Evolutionary conservation across 129 eudicot species (phyloP).

Genomic region (Escallonia herrerae): DNA sequence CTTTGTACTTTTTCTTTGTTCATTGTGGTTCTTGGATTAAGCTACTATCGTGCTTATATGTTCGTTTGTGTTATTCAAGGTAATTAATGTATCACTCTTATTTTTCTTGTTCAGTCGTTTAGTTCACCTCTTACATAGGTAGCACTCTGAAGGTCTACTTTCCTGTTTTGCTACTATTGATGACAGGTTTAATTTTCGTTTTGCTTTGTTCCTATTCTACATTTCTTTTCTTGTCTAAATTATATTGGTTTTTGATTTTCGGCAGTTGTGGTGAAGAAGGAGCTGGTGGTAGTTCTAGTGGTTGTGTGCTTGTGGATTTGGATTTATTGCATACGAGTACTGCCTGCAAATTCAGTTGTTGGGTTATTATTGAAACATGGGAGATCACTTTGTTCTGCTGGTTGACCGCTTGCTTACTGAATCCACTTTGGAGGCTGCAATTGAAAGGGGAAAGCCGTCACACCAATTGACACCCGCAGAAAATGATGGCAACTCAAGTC

Average conservation of each 20-base stretch:
- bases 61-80: neutral
- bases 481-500: constrained; percentile 22
- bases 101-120: neutral
- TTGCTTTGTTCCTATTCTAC: neutral
- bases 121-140: too few species aligned
- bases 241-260: neutral
- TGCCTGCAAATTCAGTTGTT: neutral
- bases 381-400: constrained; percentile 89
- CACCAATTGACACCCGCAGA: constrained; percentile 21
- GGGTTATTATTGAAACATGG: constrained; percentile 40
- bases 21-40: constrained; percentile 4
- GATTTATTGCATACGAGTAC: constrained; percentile 2
- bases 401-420: constrained; percentile 96
- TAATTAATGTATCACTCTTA: neutral
- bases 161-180: neutral
- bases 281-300: neutral
- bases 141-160: neutral
- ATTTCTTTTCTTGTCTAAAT: neutral
- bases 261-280: constrained; percentile 3
- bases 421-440: constrained; percentile 86
- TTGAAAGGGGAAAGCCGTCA: constrained; percentile 64
- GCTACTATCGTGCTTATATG: neutral
- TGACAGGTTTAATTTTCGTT: neutral
- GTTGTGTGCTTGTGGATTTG: neutral
- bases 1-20: constrained; percentile 4